Conservation (phyloP, 495 filamentous ascomycete genomes). For the Neurospora sp. region DNA sequence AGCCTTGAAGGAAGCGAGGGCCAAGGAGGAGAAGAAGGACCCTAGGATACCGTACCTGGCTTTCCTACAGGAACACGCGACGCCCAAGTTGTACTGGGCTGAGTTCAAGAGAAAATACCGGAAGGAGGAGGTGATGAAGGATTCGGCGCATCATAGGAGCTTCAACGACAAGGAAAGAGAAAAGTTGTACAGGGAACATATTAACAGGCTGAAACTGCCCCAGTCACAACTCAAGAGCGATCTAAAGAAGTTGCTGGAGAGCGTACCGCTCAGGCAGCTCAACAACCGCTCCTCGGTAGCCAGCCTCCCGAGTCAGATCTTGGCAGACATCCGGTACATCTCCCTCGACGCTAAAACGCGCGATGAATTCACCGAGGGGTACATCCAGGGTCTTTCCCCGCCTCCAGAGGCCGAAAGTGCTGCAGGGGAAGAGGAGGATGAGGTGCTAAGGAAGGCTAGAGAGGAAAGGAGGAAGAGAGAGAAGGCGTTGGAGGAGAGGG, state of each 20-base stretch:
- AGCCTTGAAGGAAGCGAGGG: constrained; percentile 57
- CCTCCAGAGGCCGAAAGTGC: constrained; percentile 39
- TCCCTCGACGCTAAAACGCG: constrained; percentile 59
- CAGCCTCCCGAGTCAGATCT: constrained; percentile 53
- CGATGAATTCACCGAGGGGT: constrained; percentile 63
- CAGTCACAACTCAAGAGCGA: constrained; percentile 69
- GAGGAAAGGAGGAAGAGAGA: constrained; percentile 59
- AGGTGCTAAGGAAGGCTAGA: constrained; percentile 49
- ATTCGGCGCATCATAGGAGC: constrained; percentile 33
- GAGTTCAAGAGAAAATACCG: constrained; percentile 90
- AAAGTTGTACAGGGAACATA: constrained; percentile 82
- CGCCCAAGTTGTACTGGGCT: constrained; percentile 88
- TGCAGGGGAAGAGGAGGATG: constrained; percentile 44
- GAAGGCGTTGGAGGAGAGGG: constrained; percentile 63
- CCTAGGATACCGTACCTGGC: constrained; percentile 75
- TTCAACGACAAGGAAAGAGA: constrained; percentile 82
- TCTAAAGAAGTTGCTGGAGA: constrained; percentile 64
- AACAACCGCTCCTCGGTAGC: constrained; percentile 54
- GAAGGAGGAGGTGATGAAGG: constrained; percentile 71
- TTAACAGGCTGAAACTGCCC: constrained; percentile 64
- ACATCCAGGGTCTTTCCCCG: constrained; percentile 61
- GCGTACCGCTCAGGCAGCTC: constrained; percentile 50
- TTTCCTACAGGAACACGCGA: constrained; percentile 72
- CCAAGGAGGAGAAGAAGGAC: constrained; percentile 71
- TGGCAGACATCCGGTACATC: constrained; percentile 73